These are phyloP conservation scores for Xylaria sp. DNA, from an alignment of 2,329 filamentous ascomycete genomes.

Conservation along the genomic window DNA sequence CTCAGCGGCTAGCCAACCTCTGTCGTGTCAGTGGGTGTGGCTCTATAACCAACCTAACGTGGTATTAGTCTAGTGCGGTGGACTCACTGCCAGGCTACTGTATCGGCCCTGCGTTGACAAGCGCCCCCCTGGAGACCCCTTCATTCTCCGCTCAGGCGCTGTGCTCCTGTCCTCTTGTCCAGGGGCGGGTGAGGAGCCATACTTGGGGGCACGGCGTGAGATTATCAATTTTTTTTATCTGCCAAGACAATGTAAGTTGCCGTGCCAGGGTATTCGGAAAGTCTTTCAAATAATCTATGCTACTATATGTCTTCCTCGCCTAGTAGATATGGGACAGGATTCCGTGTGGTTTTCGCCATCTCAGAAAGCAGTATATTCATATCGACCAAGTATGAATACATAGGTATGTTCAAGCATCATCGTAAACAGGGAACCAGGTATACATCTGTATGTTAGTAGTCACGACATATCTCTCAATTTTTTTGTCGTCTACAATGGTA, in stretches of 20 bases:
- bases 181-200: background rate
- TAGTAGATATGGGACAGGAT: background rate
- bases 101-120: background rate
- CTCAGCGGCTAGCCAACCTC: constrained; percentile 30
- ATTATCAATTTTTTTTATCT: constrained; percentile 13
- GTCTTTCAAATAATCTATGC: background rate
- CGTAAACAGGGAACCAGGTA: background rate
- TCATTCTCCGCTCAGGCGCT: background rate
- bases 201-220: constrained; percentile 17
- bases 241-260: constrained; percentile 28
- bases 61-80: background rate
- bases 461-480: background rate
- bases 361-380: background rate
- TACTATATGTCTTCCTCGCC: background rate
- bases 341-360: background rate
- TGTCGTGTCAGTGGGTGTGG: constrained; percentile 35
- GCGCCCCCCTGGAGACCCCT: background rate
- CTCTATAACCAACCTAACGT: constrained; percentile 15
- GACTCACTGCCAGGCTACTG: background rate
- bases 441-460: background rate
- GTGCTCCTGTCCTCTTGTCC: background rate
- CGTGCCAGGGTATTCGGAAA: constrained; percentile 15
- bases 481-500: background rate
- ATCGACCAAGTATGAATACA: background rate
- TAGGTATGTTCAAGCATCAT: background rate